A percentile compares a stretch with the other conserved stretches of the same genome.
phyloP scores from a whole-genome alignment of 2,329 filamentous ascomycete species.

The Arthrobotrys entomopaga region DNA sequence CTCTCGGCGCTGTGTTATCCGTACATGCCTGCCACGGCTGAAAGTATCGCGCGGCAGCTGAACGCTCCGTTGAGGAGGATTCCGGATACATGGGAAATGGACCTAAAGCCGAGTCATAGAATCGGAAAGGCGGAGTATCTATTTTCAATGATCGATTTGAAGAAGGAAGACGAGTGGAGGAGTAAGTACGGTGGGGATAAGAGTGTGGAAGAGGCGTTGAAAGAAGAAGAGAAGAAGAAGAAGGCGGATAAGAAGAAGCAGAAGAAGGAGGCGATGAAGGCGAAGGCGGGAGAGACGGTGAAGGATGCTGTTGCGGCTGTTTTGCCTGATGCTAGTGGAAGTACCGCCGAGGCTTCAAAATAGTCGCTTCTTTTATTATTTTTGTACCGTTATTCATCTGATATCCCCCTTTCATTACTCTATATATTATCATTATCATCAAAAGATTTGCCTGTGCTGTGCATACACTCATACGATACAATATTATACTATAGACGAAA shows the following conservation, averaged over 20 bases:
- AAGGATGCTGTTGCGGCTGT: conserved; percentile 10
- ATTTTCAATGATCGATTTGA: conserved; percentile 82
- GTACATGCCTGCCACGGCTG: conserved; percentile 83
- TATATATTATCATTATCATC: background rate
- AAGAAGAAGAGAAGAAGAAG: conserved; percentile 61
- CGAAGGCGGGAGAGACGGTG: conserved; percentile 35
- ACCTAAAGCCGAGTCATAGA: conserved; percentile 77
- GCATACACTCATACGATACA: conserved; percentile 9
- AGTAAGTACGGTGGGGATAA: conserved; percentile 74
- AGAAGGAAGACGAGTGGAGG: conserved; percentile 85
- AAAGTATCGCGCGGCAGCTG: conserved; percentile 81
- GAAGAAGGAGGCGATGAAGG: conserved; percentile 71
- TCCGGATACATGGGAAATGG: conserved; percentile 73
- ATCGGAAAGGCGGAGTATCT: conserved; percentile 80
- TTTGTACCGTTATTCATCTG: conserved; percentile 3
- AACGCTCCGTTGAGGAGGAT: conserved; percentile 70
- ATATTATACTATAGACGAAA: too few species aligned
- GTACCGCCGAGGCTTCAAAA: background rate
- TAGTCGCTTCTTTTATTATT: background rate
- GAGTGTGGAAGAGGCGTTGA: conserved; percentile 64
- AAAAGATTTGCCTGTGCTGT: background rate
- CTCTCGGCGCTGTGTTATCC: conserved; percentile 81
- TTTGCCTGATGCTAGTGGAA: conserved; percentile 11
- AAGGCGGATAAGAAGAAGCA: conserved; percentile 75
- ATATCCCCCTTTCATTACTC: conserved; percentile 20